These are phyloP conservation scores for Scenedesmus sp. DNA, from an alignment of 163 green algal genomes.

Conservation along the genomic window DNA sequence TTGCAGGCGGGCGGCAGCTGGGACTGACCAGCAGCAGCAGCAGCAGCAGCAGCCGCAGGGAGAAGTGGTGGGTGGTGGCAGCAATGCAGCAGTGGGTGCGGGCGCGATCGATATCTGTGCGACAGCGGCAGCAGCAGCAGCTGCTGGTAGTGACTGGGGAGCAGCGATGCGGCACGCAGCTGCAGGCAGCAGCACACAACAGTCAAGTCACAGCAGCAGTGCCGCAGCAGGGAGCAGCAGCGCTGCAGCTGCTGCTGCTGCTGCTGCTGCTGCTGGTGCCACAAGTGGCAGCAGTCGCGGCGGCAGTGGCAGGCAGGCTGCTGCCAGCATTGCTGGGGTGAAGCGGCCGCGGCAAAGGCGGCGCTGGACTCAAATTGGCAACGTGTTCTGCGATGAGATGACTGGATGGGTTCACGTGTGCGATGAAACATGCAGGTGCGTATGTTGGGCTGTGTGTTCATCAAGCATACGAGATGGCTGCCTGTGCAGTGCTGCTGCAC, in stretches of 20 bases:
- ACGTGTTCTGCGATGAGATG: conserved; percentile 41
- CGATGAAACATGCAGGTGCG: conserved; percentile 40
- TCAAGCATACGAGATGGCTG: too few relatives aligned
- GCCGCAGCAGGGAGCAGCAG: background rate
- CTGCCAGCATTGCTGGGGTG: background rate
- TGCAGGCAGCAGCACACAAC: background rate
- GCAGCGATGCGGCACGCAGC: background rate
- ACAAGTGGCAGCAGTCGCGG: background rate
- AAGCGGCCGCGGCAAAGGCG: conserved; percentile 19
- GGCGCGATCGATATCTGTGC: background rate
- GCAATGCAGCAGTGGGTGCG: background rate
- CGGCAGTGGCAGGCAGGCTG: conserved; percentile 20
- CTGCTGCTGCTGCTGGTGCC: background rate
- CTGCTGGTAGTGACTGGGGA: background rate
- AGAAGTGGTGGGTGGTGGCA: background rate
- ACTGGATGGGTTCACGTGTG: conserved; percentile 48
- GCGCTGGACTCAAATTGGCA: conserved; percentile 39
- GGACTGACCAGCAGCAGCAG: conserved; percentile 9
- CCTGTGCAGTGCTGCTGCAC: background rate
- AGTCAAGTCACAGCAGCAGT: background rate
- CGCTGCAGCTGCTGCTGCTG: background rate
- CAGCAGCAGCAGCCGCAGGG: conserved; percentile 19
- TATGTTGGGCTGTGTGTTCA: background rate
- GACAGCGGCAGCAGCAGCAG: conserved; percentile 22
- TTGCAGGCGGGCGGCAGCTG: background rate